These are phyloP conservation scores for Teratosphaeria destructans DNA, from an alignment of 2,329 filamentous ascomycete species.

Conservation along the genomic window DNA sequence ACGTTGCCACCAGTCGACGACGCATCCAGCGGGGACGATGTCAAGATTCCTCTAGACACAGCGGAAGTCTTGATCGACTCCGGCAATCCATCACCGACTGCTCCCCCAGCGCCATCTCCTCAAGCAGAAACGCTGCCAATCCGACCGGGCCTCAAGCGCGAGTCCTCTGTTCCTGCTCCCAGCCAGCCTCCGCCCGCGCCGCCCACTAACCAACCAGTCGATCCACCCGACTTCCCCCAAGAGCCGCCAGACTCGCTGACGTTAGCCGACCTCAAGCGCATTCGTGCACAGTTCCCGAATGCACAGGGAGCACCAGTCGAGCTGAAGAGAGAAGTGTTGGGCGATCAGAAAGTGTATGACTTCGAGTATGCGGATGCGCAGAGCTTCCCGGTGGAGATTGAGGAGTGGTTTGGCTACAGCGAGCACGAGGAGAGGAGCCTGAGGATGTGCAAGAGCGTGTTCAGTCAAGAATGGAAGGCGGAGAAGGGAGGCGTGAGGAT, in stretches of 20 bases:
- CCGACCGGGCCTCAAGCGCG: constrained; percentile 32
- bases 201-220: constrained; percentile 22
- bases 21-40: constrained; percentile 2
- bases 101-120: constrained; percentile 5
- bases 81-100: constrained; percentile 7
- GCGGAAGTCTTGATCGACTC: constrained; percentile 8
- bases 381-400: constrained; percentile 71
- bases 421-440: constrained; percentile 76
- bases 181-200: constrained; percentile 34
- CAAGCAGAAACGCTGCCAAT: constrained; percentile 5
- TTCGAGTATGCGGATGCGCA: constrained; percentile 52
- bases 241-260: constrained; percentile 35
- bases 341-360: constrained; percentile 51
- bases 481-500: constrained; percentile 27
- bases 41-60: constrained; percentile 7
- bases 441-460: constrained; percentile 62
- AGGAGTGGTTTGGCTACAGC: constrained; percentile 95
- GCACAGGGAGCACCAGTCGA: constrained; percentile 24
- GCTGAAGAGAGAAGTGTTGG: constrained; percentile 15
- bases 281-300: constrained; percentile 35
- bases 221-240: constrained; percentile 17
- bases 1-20: constrained; percentile 19
- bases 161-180: constrained; percentile 31
- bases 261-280: constrained; percentile 36
- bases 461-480: constrained; percentile 61